These are phyloP conservation scores for Penicillium lividum DNA, from an alignment of 495 filamentous ascomycete genomes.

Conservation along the genomic window DNA sequence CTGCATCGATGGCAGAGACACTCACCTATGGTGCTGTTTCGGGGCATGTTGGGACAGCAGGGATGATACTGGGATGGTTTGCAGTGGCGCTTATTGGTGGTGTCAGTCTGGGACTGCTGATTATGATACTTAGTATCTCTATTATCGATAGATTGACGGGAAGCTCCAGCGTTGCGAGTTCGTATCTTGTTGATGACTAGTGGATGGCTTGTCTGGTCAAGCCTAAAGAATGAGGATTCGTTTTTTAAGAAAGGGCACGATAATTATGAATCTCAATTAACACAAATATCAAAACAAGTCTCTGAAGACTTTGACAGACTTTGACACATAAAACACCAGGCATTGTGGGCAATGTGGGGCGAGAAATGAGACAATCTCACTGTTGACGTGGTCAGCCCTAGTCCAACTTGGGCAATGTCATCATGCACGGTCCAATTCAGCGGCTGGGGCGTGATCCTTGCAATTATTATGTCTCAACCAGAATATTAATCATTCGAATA, in stretches of 20 bases:
- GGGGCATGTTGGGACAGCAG: slow-evolving; percentile 15
- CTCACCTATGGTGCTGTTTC: slow-evolving; percentile 17
- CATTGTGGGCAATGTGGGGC: not conserved
- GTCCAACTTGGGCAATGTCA: not conserved
- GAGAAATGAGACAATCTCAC: not conserved
- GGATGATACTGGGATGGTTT: slow-evolving; percentile 21
- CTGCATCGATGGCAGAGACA: slow-evolving; percentile 17
- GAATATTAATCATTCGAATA: not conserved
- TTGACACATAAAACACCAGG: too few relatives aligned
- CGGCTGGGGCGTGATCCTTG: not conserved
- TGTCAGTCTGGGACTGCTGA: not conserved
- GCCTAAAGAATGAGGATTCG: too few relatives aligned
- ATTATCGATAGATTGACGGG: not conserved
- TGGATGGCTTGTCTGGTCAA: too few relatives aligned
- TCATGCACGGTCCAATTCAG: not conserved
- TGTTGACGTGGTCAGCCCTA: not conserved
- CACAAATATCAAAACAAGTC: too few relatives aligned
- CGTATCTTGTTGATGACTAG: too few relatives aligned
- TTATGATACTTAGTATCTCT: slow-evolving; percentile 9
- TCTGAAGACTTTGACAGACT: too few relatives aligned
- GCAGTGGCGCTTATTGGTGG: slow-evolving; percentile 7
- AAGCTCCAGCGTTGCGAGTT: not conserved
- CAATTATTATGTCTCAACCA: not conserved
- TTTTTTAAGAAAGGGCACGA: too few relatives aligned
- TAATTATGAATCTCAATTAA: too few relatives aligned